These are phyloP conservation scores for Epicoccum nigrum DNA, from an alignment of 2,329 filamentous ascomycete genomes.

Conservation along the genomic window DNA sequence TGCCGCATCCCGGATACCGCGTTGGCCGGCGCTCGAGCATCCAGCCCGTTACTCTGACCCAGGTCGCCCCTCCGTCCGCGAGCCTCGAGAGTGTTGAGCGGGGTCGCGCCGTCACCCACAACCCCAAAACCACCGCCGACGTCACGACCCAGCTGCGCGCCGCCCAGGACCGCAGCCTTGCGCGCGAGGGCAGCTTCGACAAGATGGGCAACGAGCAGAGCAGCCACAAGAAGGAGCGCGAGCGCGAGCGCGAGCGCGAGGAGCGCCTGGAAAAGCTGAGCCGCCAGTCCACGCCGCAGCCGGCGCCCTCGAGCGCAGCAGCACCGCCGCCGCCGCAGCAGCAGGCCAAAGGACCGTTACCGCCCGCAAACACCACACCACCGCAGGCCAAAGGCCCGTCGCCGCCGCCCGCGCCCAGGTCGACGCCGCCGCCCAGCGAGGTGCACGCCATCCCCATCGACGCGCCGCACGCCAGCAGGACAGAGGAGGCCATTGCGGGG, in stretches of 20 bases:
- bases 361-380: slow-evolving; percentile 30
- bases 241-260: slow-evolving; percentile 1
- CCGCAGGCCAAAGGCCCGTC: slow-evolving; percentile 20
- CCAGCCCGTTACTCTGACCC: slow-evolving; percentile 48
- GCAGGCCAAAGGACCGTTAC: too few relatives aligned
- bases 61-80: slow-evolving; percentile 47
- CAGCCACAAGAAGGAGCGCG: slow-evolving; percentile 35
- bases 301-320: slow-evolving; percentile 7
- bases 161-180: slow-evolving; percentile 35
- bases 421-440: slow-evolving; percentile 25
- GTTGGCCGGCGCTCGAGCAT: slow-evolving; percentile 50
- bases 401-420: not conserved
- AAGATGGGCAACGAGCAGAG: slow-evolving; percentile 52
- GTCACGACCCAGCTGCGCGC: slow-evolving; percentile 40
- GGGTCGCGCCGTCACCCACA: slow-evolving; percentile 39
- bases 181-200: slow-evolving; percentile 18
- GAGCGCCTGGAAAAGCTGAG: slow-evolving; percentile 11
- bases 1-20: slow-evolving; percentile 24
- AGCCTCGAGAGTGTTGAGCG: slow-evolving; percentile 46
- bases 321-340: not conserved
- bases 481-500: slow-evolving; percentile 16
- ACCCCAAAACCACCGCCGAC: slow-evolving; percentile 25
- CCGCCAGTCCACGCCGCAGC: slow-evolving; percentile 16
- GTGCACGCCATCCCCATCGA: slow-evolving; percentile 48
- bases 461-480: slow-evolving; percentile 12